Base-by-base conservation (phyloP, 148 eudicot species). In the Bassia scoparia region DNA sequence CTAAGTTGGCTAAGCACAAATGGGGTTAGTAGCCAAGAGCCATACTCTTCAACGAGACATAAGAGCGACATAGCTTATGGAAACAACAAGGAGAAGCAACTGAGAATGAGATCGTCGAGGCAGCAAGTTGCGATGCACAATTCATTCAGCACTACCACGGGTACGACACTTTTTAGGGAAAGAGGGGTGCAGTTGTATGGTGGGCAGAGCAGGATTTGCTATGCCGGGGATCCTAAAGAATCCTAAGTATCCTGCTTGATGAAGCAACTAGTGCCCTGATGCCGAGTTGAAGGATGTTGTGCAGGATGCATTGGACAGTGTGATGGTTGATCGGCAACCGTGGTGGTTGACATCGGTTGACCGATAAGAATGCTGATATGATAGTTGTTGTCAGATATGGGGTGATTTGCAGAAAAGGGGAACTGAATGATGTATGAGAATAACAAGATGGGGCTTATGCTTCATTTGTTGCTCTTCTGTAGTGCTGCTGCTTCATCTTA, bases 11-110 rank as follows among this genome's bases (percentile, higher is more conserved):
- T 93, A 50, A 85, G 98, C 73, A 65, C 96, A 93, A 61, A 93
- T 93, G 86, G 98, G 98, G 1, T 49, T 90, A 31, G 97, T 93
- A 8, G 98, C 77, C 96, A 93, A 83, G 98, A 93, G 61, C 98
- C 98, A 34, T 90, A 7, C 92, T 89, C 38, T 93, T 93, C 83
- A 90, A 90, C 50, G 90, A 86, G 64, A 89, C 94, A 87, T 93
- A 59, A 89, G 87, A 6, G 69, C 84, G 91, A 93, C 89, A 90
- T 93, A 26, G 88, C 90, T 1, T 90, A 89, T 4, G 95, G 98
- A 9, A 93, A 85, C 81, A 86, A 21, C 82, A 86, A 21, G 77
- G 80, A 67, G 75, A 70, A 0, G 83, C 83, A 0, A 83, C 83
- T 0, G 95, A 89, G 41, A 87, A 80, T 10, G 95, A 90, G 79